phyloP scores from a whole-genome alignment of 1,139 yeast species.

The Pichiaceae sp. region DNA sequence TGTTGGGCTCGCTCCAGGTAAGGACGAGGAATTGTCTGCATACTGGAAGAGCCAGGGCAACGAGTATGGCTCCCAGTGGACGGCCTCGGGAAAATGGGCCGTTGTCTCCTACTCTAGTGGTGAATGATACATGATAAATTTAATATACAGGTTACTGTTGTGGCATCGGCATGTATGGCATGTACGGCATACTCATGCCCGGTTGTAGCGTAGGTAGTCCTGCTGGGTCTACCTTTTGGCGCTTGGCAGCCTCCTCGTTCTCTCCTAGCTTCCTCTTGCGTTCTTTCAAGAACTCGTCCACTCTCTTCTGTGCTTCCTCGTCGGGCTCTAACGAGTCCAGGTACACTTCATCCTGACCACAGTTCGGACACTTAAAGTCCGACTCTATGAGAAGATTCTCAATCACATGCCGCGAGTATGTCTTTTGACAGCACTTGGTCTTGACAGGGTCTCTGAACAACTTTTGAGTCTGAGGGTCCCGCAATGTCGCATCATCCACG shows the following conservation, averaged over 20 bases:
- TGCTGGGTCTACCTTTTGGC: conserved; percentile 11
- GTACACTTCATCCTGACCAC: conserved; percentile 64
- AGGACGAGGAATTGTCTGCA: conserved; percentile 56
- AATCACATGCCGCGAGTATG: conserved; percentile 51
- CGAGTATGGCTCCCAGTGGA: conserved; percentile 70
- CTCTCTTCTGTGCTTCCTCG: conserved; percentile 44
- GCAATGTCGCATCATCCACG: conserved; percentile 48
- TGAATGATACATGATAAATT: neutral
- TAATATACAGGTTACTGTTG: conserved; percentile 2
- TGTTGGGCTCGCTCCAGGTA: conserved; percentile 71
- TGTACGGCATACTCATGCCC: conserved; percentile 13
- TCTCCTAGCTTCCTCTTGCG: conserved; percentile 10
- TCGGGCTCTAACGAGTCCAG: conserved; percentile 66
- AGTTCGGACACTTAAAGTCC: conserved; percentile 88
- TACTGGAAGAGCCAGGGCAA: conserved; percentile 52
- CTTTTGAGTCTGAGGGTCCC: conserved; percentile 52
- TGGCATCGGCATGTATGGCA: conserved; percentile 10
- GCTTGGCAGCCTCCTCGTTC: conserved; percentile 8
- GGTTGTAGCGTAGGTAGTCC: conserved; percentile 9
- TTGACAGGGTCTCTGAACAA: conserved; percentile 67
- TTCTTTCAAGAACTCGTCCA: conserved; percentile 42
- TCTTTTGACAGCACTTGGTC: conserved; percentile 74
- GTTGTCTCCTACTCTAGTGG: conserved; percentile 56
- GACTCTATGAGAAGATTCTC: conserved; percentile 71
- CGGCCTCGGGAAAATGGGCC: conserved; percentile 88